Base-by-base conservation (phyloP, 495 filamentous ascomycete species). In the Aspergillus cavernicola region DNA sequence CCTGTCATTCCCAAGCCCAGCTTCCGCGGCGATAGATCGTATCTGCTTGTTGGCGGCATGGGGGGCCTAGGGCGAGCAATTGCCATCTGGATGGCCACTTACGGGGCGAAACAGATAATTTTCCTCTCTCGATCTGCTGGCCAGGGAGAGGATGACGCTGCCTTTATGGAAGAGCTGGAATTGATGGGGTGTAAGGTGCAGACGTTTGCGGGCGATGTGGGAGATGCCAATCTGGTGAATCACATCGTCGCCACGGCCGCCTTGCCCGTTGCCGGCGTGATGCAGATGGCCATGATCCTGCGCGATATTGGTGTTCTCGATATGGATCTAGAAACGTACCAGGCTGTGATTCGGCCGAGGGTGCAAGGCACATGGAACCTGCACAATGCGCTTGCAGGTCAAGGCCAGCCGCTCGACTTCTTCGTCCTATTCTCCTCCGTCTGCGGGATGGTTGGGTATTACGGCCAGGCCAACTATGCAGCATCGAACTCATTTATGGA, bases 11-110 rank as follows among this genome's bases (percentile, higher is more conserved):
- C 33, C 13, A 20, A 4, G 2, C 37, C 37, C 2, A 41, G 40
- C 3, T 58, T 57, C 37, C 36, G 63, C 36, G 0, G 56, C 57
- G 1, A 40, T 52, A 1, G 52, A 58, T 29, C 55, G 66, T 79
- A 79, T 39, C 61, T 81, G 0, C 66, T 80, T 15, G 62, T 71
- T 3, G 79, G 77, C 5, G 77, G 75, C 0, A 52, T 80, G 0
- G 83, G 83, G 9, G 84, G 83, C 26, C 64, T 88, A 0, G 83
- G 84, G 12, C 68, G 76, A 42, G 68, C 74, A 18, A 66, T 86
- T 43, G 61, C 81, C 0, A 68, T 62, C 0, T 85, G 78, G 77
- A 79, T 88, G 78, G 77, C 75, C 3, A 57, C 67, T 15, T 69
- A 73, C 22, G 82, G 82, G 2, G 85, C 84, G 6, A 66, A 68